A percentile compares a stretch with the other conserved stretches of the same genome.
Evolutionary conservation across 179 eudicot species (phyloP).

Genomic region (Spergularia azorica): DNA sequence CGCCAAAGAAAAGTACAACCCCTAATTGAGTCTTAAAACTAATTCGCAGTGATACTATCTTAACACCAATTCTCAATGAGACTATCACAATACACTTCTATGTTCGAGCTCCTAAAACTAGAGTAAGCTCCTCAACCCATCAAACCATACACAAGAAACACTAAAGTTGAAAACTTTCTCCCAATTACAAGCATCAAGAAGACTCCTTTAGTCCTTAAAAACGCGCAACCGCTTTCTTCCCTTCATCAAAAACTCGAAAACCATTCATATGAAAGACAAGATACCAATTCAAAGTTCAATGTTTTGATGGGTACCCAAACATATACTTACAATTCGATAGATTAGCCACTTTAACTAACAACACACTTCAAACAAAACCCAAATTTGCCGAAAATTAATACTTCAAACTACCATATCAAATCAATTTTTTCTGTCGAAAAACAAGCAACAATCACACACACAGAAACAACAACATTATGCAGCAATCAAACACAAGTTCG

Average conservation of each 20-base stretch:
- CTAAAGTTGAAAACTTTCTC: not conserved
- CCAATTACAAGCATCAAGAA: not conserved
- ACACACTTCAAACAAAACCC: not conserved
- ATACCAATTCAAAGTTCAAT: not conserved
- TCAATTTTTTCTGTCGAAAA: not conserved
- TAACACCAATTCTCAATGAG: not conserved
- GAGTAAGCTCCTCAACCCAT: not conserved
- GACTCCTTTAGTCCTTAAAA: not conserved
- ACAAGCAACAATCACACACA: not conserved
- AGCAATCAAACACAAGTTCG: no score
- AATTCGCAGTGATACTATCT: not conserved
- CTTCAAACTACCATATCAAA: not conserved
- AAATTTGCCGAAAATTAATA: not conserved
- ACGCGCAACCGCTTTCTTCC: not conserved
- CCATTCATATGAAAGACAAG: not conserved
- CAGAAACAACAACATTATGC: no score
- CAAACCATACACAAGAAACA: constrained; percentile 1
- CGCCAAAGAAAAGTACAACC: not conserved
- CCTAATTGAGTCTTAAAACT: not conserved
- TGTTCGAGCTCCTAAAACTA: not conserved
- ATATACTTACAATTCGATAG: not conserved
- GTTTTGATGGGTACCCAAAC: no score
- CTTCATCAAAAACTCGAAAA: not conserved
- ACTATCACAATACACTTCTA: not conserved
- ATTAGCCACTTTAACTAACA: not conserved